Percentiles rank a stretch among this genome's conserved stretches.
Evolutionary conservation across 2,329 filamentous ascomycete species (phyloP).

Genomic region (Fusarium sp.): DNA sequence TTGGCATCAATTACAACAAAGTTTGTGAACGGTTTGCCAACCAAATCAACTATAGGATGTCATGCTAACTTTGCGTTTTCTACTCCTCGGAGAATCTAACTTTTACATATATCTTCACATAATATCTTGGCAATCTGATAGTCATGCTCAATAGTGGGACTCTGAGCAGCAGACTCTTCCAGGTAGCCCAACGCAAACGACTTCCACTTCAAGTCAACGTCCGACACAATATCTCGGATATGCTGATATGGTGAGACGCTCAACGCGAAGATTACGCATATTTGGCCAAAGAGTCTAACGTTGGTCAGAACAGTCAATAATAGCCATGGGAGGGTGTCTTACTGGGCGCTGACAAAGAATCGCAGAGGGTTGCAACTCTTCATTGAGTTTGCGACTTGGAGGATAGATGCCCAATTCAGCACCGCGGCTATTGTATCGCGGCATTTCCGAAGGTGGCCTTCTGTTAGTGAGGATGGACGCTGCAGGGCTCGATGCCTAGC

Average conservation of each 20-base stretch:
- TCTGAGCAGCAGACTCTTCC: not conserved
- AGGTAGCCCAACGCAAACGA: constrained; percentile 15
- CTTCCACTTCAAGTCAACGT: constrained; percentile 22
- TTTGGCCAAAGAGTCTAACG: constrained; percentile 22
- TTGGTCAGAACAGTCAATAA: not conserved
- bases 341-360: constrained; percentile 33
- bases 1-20: not conserved
- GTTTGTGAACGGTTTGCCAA: not conserved
- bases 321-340: not conserved
- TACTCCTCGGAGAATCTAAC: not conserved
- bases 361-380: constrained; percentile 32
- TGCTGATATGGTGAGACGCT: constrained; percentile 29
- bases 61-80: not conserved
- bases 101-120: constrained; percentile 21
- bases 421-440: constrained; percentile 24
- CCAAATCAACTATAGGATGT: not conserved
- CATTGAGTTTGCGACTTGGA: constrained; percentile 28
- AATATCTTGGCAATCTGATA: constrained; percentile 30
- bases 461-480: constrained; percentile 12
- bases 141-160: constrained; percentile 26
- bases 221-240: constrained; percentile 20
- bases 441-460: constrained; percentile 32
- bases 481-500: constrained; percentile 25
- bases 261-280: constrained; percentile 26
- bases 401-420: constrained; percentile 11